Percentiles rank a stretch among this genome's conserved stretches.
phyloP scores from a whole-genome alignment of 768 basidiomycete genomes.

The Auricularia cornea region DNA sequence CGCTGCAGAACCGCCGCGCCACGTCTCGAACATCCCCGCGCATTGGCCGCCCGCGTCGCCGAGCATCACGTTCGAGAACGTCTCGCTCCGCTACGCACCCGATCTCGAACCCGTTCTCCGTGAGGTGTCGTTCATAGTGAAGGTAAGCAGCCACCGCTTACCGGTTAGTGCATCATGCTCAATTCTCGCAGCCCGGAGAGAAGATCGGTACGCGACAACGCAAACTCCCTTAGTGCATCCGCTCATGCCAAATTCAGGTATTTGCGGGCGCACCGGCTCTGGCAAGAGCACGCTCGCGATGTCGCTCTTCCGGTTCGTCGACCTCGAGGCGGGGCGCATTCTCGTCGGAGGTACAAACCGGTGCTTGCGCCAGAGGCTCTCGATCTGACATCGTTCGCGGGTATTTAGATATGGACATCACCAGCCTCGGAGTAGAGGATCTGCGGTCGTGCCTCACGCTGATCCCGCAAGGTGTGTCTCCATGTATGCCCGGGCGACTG shows the following conservation, averaged over 20 bases:
- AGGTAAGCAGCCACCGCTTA: slow-evolving; percentile 8
- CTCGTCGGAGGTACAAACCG: slow-evolving; percentile 43
- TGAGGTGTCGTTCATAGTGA: slow-evolving; percentile 50
- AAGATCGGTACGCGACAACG: slow-evolving; percentile 53
- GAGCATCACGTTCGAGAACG: slow-evolving; percentile 32
- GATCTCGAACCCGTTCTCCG: slow-evolving; percentile 53
- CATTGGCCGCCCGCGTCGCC: not conserved
- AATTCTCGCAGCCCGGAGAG: slow-evolving; percentile 34
- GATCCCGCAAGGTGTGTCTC: slow-evolving; percentile 1
- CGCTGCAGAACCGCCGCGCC: not conserved
- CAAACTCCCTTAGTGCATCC: too few species aligned
- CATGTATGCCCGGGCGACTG: too few species aligned
- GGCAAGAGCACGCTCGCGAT: slow-evolving; percentile 41
- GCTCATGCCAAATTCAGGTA: too few species aligned
- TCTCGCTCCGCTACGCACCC: slow-evolving; percentile 56
- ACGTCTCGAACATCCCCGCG: not conserved
- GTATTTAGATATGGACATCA: slow-evolving; percentile 47
- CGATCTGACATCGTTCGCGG: too few species aligned
- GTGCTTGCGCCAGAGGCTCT: not conserved
- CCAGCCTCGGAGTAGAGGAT: slow-evolving; percentile 56
- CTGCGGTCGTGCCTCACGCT: slow-evolving; percentile 48
- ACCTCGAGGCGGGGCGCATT: slow-evolving; percentile 52
- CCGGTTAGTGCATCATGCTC: not conserved
- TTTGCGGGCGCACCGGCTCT: slow-evolving; percentile 2
- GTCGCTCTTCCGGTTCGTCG: slow-evolving; percentile 56